Base-by-base conservation (phyloP, 2,329 filamentous ascomycete genomes). In the Colletotrichum liriopes region DNA sequence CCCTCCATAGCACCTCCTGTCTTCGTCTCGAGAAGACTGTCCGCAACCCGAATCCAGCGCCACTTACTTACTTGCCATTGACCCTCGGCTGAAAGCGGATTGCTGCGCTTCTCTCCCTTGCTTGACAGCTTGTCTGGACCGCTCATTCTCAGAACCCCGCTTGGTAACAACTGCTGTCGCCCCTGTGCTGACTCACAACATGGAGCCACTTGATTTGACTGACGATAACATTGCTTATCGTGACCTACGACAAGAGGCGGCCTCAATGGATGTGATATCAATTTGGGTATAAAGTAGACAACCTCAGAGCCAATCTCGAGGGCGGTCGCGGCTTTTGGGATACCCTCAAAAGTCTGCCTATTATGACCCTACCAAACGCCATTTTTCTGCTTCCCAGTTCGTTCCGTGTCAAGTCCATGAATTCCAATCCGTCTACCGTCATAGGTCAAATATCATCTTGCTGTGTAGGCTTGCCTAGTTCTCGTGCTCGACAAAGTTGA, bases 261-360 rank as follows among this genome's bases (percentile, higher is more conserved):
- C 16, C n/a, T 56, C 14, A 60, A 11, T 59, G 12, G 18, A 32
- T 29, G 20, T 20, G 45, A 54, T 47, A 14, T 60, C 54, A 47
- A 54, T 49, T 54, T 67, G 70, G 70, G 70, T 72, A 70, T 72
- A 72, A 29, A 39, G 32, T 65, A 55, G 47, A 55, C 39, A 59
- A 32, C 20, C 14, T 39, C 45, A 52, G 51, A 41, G 56, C 23
- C 52, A 45, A 12, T 39, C 29, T 59, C n/a, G 26, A 58, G 26
- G 35, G 51, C 18, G 41, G 20, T 7, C 29, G 39, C 29, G 51
- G 39, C 18, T 8, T 55, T 11, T 43, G 39, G 43, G 47, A 39
- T 35, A 12, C 54, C 35, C 32, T 51, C 3, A 45, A 29, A 45
- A 3, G 20, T 23, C 52, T 26, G 37, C 39, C n/a, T 12, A 51